Conservation (phyloP, 2,329 filamentous ascomycete species). For the Phialophora chinensis region DNA sequence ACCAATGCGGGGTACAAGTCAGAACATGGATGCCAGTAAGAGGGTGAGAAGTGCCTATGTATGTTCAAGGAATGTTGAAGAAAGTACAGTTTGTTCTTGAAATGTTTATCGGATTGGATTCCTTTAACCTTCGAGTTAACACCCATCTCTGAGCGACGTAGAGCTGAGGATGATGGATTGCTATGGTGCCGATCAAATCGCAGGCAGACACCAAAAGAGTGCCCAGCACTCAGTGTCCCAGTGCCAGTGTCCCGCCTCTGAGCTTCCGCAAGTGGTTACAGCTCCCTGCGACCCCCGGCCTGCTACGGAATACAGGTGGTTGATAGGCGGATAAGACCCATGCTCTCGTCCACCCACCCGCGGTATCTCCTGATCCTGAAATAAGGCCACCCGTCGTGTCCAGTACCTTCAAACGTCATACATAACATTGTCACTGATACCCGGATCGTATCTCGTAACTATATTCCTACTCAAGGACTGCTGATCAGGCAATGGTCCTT, state of each 20-base stretch:
- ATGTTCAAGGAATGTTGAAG: background rate
- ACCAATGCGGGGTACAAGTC: conserved; percentile 10
- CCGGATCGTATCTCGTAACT: background rate
- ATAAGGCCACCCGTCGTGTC: background rate
- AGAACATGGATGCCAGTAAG: background rate
- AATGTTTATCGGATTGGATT: background rate
- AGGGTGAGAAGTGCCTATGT: background rate
- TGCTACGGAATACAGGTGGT: background rate
- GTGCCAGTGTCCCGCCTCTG: background rate
- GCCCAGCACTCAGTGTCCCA: background rate
- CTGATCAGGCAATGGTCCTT: background rate
- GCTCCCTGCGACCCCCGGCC: background rate
- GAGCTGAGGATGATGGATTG: conserved; percentile 8
- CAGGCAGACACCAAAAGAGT: conserved; percentile 20
- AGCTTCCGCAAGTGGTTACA: conserved; percentile 9
- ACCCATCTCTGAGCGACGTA: background rate
- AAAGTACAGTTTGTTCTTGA: background rate
- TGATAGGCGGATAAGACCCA: conserved; percentile 3
- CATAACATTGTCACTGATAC: background rate
- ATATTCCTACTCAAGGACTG: background rate
- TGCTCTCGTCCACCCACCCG: background rate
- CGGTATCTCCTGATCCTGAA: background rate
- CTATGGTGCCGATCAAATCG: background rate
- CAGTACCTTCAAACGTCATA: background rate
- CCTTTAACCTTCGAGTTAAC: background rate